Percentiles rank a stretch among this genome's conserved stretches.
Evolutionary conservation across 768 basidiomycete genomes (phyloP).

Genomic region (Hericium coralloides): DNA sequence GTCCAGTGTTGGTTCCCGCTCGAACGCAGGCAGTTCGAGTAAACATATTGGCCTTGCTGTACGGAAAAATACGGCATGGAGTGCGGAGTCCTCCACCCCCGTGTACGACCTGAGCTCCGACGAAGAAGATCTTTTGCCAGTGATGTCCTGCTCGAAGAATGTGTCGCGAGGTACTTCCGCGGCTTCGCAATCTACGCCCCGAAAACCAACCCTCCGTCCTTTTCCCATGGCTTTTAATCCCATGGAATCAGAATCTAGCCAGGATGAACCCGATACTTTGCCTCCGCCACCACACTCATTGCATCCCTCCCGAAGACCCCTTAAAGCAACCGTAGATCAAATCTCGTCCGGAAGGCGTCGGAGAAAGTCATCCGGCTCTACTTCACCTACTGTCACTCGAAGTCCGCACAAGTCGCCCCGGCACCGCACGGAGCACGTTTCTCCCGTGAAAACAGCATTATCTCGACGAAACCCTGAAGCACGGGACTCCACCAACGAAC

Average conservation of each 20-base stretch:
- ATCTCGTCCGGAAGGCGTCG: neutral
- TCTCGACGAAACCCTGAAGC: neutral
- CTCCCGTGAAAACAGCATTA: constrained; percentile 10
- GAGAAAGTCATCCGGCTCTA: neutral
- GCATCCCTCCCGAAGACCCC: neutral
- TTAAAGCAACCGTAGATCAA: neutral
- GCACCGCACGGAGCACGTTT: constrained; percentile 18
- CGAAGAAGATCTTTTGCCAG: neutral
- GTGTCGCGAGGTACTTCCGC: too few species aligned
- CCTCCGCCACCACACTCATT: constrained; percentile 1
- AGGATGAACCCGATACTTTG: constrained; percentile 1
- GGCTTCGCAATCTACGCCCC: neutral
- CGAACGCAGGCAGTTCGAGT: neutral
- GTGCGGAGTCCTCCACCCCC: neutral
- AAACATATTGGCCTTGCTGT: neutral
- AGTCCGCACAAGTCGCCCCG: constrained; percentile 22
- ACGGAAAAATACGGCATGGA: neutral
- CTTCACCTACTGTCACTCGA: constrained; percentile 1
- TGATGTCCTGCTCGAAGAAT: neutral
- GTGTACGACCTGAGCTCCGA: neutral
- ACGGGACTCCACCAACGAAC: neutral
- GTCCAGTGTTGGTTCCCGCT: neutral
- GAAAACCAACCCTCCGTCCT: neutral
- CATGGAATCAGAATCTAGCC: constrained; percentile 1
- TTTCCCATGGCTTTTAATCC: constrained; percentile 1